Conservation (phyloP, 2,329 filamentous ascomycete genomes). For the Diaporthe sp. region DNA sequence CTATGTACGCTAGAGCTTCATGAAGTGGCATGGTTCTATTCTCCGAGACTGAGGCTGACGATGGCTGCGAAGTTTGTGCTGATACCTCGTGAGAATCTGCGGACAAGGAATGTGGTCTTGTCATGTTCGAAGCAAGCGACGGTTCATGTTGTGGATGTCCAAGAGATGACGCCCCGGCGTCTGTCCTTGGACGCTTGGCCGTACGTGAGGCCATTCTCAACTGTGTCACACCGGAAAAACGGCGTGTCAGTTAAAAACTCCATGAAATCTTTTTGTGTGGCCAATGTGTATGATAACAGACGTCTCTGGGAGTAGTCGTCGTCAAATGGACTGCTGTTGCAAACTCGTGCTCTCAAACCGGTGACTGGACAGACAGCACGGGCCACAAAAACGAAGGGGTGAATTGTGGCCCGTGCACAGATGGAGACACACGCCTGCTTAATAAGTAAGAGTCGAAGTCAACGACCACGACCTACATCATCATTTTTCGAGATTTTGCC, state of each 20-base stretch:
- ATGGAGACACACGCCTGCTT: not conserved
- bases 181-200: slow-evolving; percentile 11
- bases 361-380: not conserved
- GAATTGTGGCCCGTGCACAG: slow-evolving; percentile 8
- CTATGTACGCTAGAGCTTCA: slow-evolving; percentile 28
- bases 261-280: not conserved
- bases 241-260: not conserved
- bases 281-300: not conserved
- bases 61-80: not conserved
- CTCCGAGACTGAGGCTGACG: not conserved
- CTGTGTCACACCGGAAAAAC: not conserved
- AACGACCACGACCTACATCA: not conserved
- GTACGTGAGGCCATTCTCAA: not conserved
- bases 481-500: not conserved
- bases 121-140: not conserved
- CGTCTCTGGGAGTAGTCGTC: not conserved
- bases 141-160: not conserved
- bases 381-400: not conserved
- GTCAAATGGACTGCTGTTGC: not conserved
- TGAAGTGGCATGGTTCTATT: slow-evolving; percentile 33
- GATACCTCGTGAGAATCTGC: not conserved
- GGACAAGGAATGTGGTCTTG: not conserved
- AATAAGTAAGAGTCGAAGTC: not conserved
- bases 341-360: not conserved
- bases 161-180: not conserved